Percentiles rank a stretch among this genome's conserved stretches.
phyloP scores from a whole-genome alignment of 306 rosid genomes.

The Acacia confusa region DNA sequence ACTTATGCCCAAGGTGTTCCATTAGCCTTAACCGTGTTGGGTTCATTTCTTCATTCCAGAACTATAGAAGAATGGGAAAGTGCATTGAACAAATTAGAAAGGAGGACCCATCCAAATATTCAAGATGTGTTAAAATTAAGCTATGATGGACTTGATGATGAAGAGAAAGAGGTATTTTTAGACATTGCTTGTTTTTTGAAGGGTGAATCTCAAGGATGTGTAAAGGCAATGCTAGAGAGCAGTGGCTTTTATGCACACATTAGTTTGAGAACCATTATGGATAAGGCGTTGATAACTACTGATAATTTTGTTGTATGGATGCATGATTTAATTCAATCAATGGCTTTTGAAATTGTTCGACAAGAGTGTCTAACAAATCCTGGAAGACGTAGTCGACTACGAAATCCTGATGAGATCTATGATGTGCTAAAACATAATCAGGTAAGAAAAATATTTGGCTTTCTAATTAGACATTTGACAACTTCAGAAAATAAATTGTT shows the following conservation, averaged over 20 bases:
- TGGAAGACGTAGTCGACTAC: constrained; percentile 22
- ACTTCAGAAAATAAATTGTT: not conserved
- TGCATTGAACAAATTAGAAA: not conserved
- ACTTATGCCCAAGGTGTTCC: constrained; percentile 23
- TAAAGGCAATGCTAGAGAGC: not conserved
- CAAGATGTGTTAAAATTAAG: constrained; percentile 6
- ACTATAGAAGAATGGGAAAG: constrained; percentile 10
- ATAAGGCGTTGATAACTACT: constrained; percentile 22
- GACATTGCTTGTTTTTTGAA: constrained; percentile 34
- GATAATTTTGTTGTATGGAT: too few species aligned
- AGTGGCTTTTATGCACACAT: not conserved
- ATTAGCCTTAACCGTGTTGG: constrained; percentile 31
- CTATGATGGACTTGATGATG: not conserved
- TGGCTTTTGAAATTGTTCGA: constrained; percentile 34
- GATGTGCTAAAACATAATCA: constrained; percentile 21
- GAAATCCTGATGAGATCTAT: constrained; percentile 28
- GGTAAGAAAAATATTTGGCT: not conserved
- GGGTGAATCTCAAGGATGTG: not conserved
- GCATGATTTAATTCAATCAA: constrained; percentile 39
- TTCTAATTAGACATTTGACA: not conserved
- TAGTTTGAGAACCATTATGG: not conserved
- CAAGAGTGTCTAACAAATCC: constrained; percentile 24
- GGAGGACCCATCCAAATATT: not conserved
- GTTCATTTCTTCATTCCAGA: constrained; percentile 5
- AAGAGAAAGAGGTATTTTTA: constrained; percentile 12